Evolutionary conservation across 331 rosid genomes (phyloP).

Genomic region (Dryas integrifolia): DNA sequence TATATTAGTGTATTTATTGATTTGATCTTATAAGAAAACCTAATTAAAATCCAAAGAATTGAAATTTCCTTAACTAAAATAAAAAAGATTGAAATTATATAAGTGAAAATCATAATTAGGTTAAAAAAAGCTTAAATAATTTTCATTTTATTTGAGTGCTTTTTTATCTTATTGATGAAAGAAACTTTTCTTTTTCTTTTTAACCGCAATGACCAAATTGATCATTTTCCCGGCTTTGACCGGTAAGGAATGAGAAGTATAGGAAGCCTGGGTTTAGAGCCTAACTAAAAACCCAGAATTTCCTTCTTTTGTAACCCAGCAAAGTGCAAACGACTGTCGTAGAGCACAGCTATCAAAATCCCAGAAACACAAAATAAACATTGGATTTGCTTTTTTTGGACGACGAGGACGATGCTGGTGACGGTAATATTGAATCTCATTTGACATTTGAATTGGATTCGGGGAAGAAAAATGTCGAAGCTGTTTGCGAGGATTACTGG

Average conservation of each 20-base stretch:
- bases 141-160: too few species aligned
- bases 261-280: not conserved
- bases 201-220: too few species aligned
- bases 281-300: not conserved
- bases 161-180: too few species aligned
- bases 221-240: not conserved
- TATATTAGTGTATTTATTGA: too few species aligned
- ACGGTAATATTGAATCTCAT: not conserved
- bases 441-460: not conserved
- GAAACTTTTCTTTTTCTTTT: too few species aligned
- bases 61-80: too few species aligned
- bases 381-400: not conserved
- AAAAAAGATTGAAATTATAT: too few species aligned
- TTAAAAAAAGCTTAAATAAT: too few species aligned
- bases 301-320: not conserved
- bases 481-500: slow-evolving; percentile 53
- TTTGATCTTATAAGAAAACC: too few species aligned
- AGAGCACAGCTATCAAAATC: not conserved
- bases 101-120: too few species aligned
- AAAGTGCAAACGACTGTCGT: not conserved
- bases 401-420: not conserved
- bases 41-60: too few species aligned
- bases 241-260: too few species aligned
- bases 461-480: slow-evolving; percentile 57
- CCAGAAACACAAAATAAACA: not conserved